These are phyloP conservation scores for Chrysoporthe puriensis DNA, from an alignment of 2,329 filamentous ascomycete genomes.

Conservation along the genomic window DNA sequence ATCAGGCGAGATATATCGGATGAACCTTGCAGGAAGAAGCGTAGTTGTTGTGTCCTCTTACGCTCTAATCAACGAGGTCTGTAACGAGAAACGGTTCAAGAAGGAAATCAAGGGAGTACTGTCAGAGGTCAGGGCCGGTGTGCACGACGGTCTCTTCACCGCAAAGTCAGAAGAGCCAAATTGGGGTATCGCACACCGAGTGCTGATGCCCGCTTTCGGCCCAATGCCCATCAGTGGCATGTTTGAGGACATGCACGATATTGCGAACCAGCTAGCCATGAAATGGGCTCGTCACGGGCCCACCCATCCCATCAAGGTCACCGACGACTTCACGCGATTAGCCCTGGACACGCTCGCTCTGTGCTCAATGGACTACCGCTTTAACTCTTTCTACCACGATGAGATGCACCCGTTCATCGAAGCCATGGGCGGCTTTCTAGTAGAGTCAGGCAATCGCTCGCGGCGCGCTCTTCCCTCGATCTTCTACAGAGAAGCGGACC, in stretches of 20 bases:
- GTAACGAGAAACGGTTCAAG: constrained; percentile 64
- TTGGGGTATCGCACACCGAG: constrained; percentile 69
- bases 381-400: constrained; percentile 75
- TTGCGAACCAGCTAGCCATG: constrained; percentile 66
- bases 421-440: constrained; percentile 68
- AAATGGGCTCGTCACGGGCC: constrained; percentile 71
- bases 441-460: constrained; percentile 56
- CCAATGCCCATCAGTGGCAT: constrained; percentile 69
- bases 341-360: constrained; percentile 74
- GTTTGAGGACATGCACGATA: constrained; percentile 72
- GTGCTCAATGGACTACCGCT: constrained; percentile 72
- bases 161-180: constrained; percentile 51
- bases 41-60: constrained; percentile 23
- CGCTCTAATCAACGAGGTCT: constrained; percentile 61
- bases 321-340: constrained; percentile 73
- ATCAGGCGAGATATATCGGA: constrained; percentile 29
- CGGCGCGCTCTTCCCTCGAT: constrained; percentile 52
- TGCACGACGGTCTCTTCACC: constrained; percentile 68
- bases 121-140: constrained; percentile 59
- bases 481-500: constrained; percentile 52
- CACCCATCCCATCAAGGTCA: constrained; percentile 58
- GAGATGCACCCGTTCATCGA: constrained; percentile 71
- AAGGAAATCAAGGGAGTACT: constrained; percentile 58
- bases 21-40: constrained; percentile 27
- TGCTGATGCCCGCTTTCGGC: constrained; percentile 71